Evolutionary conservation across 345 rosid genomes (phyloP).

Genomic region (Luvunga scandens): DNA sequence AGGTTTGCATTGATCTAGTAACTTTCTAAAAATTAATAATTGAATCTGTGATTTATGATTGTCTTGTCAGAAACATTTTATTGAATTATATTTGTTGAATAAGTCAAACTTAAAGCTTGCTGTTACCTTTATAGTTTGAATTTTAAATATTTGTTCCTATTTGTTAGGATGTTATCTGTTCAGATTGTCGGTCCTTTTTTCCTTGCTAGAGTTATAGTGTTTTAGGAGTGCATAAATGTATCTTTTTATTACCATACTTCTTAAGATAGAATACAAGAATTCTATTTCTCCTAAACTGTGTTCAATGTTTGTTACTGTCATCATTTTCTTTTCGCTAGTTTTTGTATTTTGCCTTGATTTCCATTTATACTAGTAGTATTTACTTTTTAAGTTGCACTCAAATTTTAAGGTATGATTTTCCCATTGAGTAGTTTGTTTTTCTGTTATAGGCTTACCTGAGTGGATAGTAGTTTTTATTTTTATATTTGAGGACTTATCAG

Average conservation of each 20-base stretch:
- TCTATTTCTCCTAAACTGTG: no score
- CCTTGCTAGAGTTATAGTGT: no score
- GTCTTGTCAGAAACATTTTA: not conserved
- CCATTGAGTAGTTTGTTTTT: not conserved
- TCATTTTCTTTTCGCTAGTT: not conserved
- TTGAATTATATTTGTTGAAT: not conserved
- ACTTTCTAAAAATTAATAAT: not conserved
- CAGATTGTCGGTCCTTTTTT: no score
- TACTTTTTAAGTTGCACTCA: constrained; percentile 1
- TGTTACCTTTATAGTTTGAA: no score
- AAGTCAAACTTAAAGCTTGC: no score
- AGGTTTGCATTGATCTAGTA: not conserved
- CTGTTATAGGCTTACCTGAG: not conserved
- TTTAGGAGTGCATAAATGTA: no score
- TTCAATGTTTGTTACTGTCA: not conserved
- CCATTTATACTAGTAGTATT: not conserved
- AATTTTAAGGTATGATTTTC: not conserved
- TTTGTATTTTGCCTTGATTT: not conserved
- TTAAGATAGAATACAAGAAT: no score
- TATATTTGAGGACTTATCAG: not conserved
- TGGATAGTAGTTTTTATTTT: not conserved
- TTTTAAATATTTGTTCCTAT: no score
- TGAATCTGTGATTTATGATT: not conserved
- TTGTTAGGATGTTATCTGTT: no score
- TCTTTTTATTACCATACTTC: no score